These are phyloP conservation scores for Adansonia rubrostipa DNA, from an alignment of 441 rosid species.

Conservation along the genomic window DNA sequence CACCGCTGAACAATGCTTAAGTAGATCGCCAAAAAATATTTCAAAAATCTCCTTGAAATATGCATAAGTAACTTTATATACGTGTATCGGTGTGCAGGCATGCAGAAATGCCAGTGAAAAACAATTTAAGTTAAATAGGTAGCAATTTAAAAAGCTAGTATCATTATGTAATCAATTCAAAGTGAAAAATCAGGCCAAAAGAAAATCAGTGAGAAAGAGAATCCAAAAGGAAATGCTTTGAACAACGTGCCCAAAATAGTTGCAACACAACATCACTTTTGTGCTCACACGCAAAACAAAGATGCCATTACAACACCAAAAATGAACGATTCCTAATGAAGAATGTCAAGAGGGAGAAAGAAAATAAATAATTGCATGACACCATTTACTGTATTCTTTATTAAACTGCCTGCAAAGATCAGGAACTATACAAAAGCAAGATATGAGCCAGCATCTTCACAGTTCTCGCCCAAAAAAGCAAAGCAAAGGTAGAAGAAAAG, in stretches of 20 bases:
- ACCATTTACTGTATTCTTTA: slow-evolving; percentile 35
- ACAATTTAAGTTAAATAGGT: background rate
- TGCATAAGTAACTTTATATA: background rate
- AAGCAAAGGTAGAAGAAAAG: slow-evolving; percentile 27
- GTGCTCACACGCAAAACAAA: background rate
- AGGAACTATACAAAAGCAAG: slow-evolving; percentile 54
- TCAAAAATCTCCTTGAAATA: background rate
- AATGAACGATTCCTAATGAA: background rate
- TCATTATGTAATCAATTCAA: background rate
- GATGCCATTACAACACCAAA: background rate
- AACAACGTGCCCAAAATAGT: background rate
- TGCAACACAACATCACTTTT: background rate
- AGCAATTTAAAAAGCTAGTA: background rate
- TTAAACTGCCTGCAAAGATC: slow-evolving; percentile 47
- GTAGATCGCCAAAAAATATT: background rate
- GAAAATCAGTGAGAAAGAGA: background rate
- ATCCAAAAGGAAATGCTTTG: background rate
- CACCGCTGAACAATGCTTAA: background rate
- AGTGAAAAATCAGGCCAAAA: background rate
- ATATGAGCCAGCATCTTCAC: slow-evolving; percentile 39
- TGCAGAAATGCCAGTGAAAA: background rate
- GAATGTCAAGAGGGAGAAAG: slow-evolving; percentile 20
- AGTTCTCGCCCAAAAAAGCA: slow-evolving; percentile 36
- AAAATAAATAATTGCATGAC: slow-evolving; percentile 8
- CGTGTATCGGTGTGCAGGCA: background rate